Conservation (phyloP, 2,329 filamentous ascomycete genomes). For the Colletotrichum sp. region DNA sequence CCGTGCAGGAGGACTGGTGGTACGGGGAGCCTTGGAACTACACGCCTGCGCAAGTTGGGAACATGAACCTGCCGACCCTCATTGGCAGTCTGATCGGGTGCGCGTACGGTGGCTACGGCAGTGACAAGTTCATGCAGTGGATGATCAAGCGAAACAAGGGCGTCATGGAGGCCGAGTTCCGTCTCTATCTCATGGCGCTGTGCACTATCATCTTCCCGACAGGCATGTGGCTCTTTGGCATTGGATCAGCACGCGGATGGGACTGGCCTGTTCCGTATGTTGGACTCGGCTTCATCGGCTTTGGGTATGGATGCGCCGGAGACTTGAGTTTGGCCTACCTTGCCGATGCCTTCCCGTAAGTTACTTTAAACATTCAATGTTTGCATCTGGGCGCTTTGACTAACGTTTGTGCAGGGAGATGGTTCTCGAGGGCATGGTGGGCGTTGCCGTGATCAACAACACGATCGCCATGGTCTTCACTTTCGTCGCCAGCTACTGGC, state of each 20-base stretch:
- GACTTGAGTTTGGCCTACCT: slow-evolving; percentile 60
- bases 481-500: slow-evolving; percentile 53
- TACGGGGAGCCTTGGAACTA: slow-evolving; percentile 59
- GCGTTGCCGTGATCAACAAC: slow-evolving; percentile 62
- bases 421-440: slow-evolving; percentile 63
- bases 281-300: slow-evolving; percentile 61
- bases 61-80: slow-evolving; percentile 62
- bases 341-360: slow-evolving; percentile 54
- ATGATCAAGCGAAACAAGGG: slow-evolving; percentile 57
- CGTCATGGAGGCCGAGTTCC: slow-evolving; percentile 59
- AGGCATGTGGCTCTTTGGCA: slow-evolving; percentile 57
- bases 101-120: slow-evolving; percentile 61
- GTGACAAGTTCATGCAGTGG: slow-evolving; percentile 59
- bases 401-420: slow-evolving; percentile 39
- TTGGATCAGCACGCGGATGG: slow-evolving; percentile 55
- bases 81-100: slow-evolving; percentile 60
- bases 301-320: slow-evolving; percentile 63
- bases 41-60: slow-evolving; percentile 53
- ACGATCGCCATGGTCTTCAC: slow-evolving; percentile 58
- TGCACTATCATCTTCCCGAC: slow-evolving; percentile 54
- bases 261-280: slow-evolving; percentile 58
- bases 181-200: slow-evolving; percentile 54
- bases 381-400: background rate
- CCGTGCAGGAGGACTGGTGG: slow-evolving; percentile 61
- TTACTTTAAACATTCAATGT: background rate